Evolutionary conservation across 371 early-diverging fungal species (phyloP), one percentile per base, ranked within the genome.

Genomic region (Mucor saturninus): DNA sequence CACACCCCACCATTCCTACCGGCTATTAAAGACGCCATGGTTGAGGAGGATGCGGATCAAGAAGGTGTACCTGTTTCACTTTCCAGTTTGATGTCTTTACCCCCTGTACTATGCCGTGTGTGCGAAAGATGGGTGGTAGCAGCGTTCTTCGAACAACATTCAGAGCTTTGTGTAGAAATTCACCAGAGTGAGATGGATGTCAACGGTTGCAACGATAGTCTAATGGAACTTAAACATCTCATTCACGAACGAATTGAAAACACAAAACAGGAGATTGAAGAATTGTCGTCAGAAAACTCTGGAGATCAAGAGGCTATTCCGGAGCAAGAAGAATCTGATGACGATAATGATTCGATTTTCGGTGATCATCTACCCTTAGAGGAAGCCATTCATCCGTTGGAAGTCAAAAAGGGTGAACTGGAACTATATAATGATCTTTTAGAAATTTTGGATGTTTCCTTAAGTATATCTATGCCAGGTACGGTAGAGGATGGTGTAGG

Each of bases 141-240:
- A 7, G 71, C 86, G 0, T 83, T 88, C 50, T 94, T 95, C 69
- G 91, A 91, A 64, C 85, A 86, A 59, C 95, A 95, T 72, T 83
- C 89, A 10, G 83, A 77, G 42, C 62, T 81, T 4, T 95, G 95
- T 74, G 79, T 86, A 11, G 88, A 90, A 40, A 85, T 92, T 40
- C 93, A 95, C 74, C 87, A 90, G 31, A 81, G 83, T 8, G 93
- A 93, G 72, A 88, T 88, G 86, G 92, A 92, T 56, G 77, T 93
- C 32, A 82, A 79, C 48, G 72, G 88, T 10, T 83, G 85, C 49
- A 90, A 93, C 64, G 94, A 95, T 38, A 82, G 81, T 51, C 66
- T 94, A 15, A 69, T 84, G 15, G 89, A 91, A 61, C 70, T 88
- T 52, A 79, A 76, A 39, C 68, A 79, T 9, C 76, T 84, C 42